A percentile compares a stretch with the other conserved stretches of the same genome.
phyloP scores from a whole-genome alignment of 2,329 filamentous ascomycete genomes.

The Periconia sp. region DNA sequence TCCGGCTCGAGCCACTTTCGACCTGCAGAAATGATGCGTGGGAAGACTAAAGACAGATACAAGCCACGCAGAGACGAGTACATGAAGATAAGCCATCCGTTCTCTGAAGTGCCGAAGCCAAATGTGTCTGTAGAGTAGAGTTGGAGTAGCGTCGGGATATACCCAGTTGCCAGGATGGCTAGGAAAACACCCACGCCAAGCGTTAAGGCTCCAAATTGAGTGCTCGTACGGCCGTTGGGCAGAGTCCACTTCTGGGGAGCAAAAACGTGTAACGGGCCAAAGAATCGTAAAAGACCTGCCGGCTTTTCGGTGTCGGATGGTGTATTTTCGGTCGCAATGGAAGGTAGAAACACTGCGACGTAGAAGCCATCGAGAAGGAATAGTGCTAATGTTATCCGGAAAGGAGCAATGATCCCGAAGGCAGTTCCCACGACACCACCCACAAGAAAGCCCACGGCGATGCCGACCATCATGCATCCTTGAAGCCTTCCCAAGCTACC shows the following conservation, averaged over 20 bases:
- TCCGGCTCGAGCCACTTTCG: constrained; percentile 49
- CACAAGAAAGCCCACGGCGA: constrained; percentile 67
- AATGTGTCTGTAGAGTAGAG: constrained; percentile 56
- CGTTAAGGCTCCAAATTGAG: constrained; percentile 67
- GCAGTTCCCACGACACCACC: constrained; percentile 70
- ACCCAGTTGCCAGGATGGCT: constrained; percentile 72
- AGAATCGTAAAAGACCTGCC: constrained; percentile 57
- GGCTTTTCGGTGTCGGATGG: constrained; percentile 21
- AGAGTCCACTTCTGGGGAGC: constrained; percentile 63
- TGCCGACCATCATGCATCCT: constrained; percentile 71
- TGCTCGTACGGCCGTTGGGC: constrained; percentile 56
- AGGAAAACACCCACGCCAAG: constrained; percentile 71
- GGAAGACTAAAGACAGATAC: constrained; percentile 54
- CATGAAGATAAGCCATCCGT: constrained; percentile 54
- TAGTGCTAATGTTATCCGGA: constrained; percentile 66
- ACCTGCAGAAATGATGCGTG: constrained; percentile 50
- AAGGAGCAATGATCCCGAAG: constrained; percentile 69
- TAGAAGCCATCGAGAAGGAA: constrained; percentile 56
- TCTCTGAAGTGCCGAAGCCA: constrained; percentile 52
- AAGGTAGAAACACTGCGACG: constrained; percentile 50
- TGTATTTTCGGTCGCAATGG: constrained; percentile 56
- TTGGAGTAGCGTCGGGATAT: constrained; percentile 65
- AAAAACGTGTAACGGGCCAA: constrained; percentile 69
- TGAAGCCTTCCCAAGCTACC: constrained; percentile 70
- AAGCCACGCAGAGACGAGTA: constrained; percentile 53